Percentiles rank a stretch among this genome's conserved stretches.
phyloP scores from a whole-genome alignment of 805 yeast species.

The Ogataea angusta region DNA sequence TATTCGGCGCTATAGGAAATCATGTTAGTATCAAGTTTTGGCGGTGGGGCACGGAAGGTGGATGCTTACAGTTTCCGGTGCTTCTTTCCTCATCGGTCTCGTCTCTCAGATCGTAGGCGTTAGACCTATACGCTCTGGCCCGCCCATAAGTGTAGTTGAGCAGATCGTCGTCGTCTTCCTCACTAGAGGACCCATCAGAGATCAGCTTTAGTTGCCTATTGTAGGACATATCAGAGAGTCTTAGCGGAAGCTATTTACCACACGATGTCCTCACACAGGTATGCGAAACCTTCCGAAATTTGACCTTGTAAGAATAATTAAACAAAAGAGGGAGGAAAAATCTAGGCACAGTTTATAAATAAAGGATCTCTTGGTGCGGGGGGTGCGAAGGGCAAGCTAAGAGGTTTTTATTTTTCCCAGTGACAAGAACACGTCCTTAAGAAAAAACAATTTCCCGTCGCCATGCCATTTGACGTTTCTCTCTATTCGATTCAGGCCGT shows the following conservation, averaged over 20 bases:
- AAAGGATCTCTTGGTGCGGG: conserved; percentile 5
- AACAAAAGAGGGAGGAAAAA: conserved; percentile 12
- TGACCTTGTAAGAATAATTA: conserved; percentile 2
- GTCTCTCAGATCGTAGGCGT: conserved; percentile 4
- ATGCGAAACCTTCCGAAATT: neutral
- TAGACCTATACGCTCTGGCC: conserved; percentile 4
- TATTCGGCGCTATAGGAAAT: conserved; percentile 20
- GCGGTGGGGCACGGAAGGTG: neutral
- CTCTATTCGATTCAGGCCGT: conserved; percentile 81
- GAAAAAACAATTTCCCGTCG: conserved; percentile 2
- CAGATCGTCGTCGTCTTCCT: conserved; percentile 15
- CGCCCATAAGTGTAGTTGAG: conserved; percentile 4
- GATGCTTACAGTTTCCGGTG: conserved; percentile 17
- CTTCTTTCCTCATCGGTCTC: conserved; percentile 11
- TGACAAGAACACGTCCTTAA: conserved; percentile 8
- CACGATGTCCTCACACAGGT: conserved; percentile 1
- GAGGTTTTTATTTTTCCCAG: neutral
- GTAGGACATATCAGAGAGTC: conserved; percentile 15
- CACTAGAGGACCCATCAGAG: conserved; percentile 19
- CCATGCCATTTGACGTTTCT: conserved; percentile 39
- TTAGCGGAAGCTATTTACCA: neutral
- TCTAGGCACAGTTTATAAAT: neutral
- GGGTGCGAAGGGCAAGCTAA: neutral
- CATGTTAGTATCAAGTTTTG: conserved; percentile 4
- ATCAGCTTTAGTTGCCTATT: conserved; percentile 20